Percentiles rank a stretch among this genome's conserved stretches.
Conservation (phyloP, 2,329 filamentous ascomycete species). For the Beauveria bassiana region DNA sequence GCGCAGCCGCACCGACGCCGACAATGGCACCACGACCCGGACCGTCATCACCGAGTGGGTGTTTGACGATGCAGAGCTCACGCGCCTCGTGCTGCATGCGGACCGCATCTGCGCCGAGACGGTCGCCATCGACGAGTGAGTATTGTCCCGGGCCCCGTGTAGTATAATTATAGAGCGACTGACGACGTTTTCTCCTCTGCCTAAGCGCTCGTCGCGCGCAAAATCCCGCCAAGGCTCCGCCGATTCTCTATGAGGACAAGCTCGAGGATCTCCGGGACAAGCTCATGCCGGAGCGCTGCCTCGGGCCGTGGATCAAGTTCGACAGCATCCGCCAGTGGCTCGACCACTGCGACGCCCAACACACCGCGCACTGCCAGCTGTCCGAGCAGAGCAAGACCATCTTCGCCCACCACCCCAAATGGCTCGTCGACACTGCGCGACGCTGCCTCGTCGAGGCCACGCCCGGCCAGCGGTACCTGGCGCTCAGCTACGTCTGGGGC, state of each 20-base stretch:
- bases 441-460: neutral
- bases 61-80: neutral
- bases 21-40: neutral
- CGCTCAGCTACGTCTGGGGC: constrained; percentile 18
- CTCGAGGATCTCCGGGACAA: constrained; percentile 8
- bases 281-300: constrained; percentile 7
- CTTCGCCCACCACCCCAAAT: constrained; percentile 3
- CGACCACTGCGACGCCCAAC: constrained; percentile 4
- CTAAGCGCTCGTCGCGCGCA: neutral
- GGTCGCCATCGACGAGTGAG: neutral
- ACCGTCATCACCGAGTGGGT: constrained; percentile 3
- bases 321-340: constrained; percentile 4
- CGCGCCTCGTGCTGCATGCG: neutral
- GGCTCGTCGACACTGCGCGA: constrained; percentile 6
- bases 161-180: neutral
- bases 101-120: neutral
- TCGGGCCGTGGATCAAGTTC: constrained; percentile 8
- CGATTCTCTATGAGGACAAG: constrained; percentile 8
- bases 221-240: neutral
- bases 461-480: constrained; percentile 13
- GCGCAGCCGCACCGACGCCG: neutral
- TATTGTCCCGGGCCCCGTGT: neutral
- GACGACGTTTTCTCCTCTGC: neutral
- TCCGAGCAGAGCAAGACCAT: neutral
- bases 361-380: constrained; percentile 1